These are phyloP conservation scores for Acanthamoeba quina DNA, from an alignment of 208 protist species.

Conservation along the genomic window DNA sequence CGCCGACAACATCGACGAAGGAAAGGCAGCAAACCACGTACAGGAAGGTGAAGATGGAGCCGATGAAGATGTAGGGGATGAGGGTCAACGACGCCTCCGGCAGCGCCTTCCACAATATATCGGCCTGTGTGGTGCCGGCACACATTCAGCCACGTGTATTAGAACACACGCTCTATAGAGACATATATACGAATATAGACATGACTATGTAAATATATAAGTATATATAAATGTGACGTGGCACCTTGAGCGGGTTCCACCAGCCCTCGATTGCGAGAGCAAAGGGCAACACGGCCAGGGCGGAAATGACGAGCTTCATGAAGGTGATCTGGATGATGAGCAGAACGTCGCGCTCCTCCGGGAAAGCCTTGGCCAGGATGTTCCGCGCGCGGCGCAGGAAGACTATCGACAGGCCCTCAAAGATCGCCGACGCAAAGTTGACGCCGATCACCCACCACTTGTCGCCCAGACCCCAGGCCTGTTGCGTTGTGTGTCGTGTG, in stretches of 20 bases:
- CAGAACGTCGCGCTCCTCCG: slow-evolving; percentile 32
- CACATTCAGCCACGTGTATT: not conserved
- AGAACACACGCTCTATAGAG: too few species aligned
- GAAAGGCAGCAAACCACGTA: too few species aligned
- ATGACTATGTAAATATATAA: too few species aligned
- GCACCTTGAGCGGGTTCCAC: slow-evolving; percentile 45
- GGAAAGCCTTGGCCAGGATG: slow-evolving; percentile 42
- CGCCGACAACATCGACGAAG: too few species aligned
- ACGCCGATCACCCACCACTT: slow-evolving; percentile 46
- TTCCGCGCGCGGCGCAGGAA: slow-evolving; percentile 26
- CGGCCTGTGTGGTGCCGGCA: not conserved
- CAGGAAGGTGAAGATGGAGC: slow-evolving; percentile 24
- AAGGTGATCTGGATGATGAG: slow-evolving; percentile 64
- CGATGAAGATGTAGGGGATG: slow-evolving; percentile 13
- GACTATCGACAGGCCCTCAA: slow-evolving; percentile 30
- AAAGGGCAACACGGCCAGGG: slow-evolving; percentile 31
- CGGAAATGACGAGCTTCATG: slow-evolving; percentile 47
- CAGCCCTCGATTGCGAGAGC: slow-evolving; percentile 15
- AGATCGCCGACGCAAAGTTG: slow-evolving; percentile 39
- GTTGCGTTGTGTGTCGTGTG: not conserved
- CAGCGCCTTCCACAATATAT: slow-evolving; percentile 31
- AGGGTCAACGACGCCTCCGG: not conserved
- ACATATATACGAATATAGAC: too few species aligned
- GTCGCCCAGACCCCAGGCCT: not conserved
- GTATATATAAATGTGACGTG: too few species aligned